Evolutionary conservation across 306 rosid species (phyloP).

Genomic region (Rubus parviflorus): DNA sequence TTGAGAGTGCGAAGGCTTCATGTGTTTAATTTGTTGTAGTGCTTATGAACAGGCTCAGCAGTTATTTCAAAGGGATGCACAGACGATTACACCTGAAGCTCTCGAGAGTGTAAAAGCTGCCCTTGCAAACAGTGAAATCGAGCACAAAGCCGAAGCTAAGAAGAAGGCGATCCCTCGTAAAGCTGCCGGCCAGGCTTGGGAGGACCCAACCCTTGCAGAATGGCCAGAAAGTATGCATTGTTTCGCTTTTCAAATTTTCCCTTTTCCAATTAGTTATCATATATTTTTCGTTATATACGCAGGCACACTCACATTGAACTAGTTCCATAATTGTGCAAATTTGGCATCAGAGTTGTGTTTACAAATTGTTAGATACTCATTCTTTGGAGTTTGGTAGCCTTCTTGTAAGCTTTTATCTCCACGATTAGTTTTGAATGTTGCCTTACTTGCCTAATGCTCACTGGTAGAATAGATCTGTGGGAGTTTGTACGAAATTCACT

Average conservation of each 20-base stretch:
- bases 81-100: conserved; percentile 86
- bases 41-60: conserved; percentile 73
- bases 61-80: conserved; percentile 91
- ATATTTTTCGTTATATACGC: background rate
- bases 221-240: conserved; percentile 85
- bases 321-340: background rate
- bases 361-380: background rate
- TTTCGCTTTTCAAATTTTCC: background rate
- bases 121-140: conserved; percentile 82
- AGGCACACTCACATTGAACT: background rate
- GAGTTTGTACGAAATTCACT: background rate
- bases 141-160: conserved; percentile 75
- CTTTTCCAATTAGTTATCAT: background rate
- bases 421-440: background rate
- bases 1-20: background rate
- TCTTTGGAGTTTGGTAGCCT: background rate
- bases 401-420: background rate
- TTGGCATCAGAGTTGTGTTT: background rate
- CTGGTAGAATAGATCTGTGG: background rate
- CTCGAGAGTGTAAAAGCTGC: conserved; percentile 94
- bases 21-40: background rate
- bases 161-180: conserved; percentile 94
- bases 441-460: background rate
- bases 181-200: conserved; percentile 96
- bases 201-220: conserved; percentile 90